Evolutionary conservation across 2,329 filamentous ascomycete species (phyloP).

Genomic region (Microsporum ferrugineum): DNA sequence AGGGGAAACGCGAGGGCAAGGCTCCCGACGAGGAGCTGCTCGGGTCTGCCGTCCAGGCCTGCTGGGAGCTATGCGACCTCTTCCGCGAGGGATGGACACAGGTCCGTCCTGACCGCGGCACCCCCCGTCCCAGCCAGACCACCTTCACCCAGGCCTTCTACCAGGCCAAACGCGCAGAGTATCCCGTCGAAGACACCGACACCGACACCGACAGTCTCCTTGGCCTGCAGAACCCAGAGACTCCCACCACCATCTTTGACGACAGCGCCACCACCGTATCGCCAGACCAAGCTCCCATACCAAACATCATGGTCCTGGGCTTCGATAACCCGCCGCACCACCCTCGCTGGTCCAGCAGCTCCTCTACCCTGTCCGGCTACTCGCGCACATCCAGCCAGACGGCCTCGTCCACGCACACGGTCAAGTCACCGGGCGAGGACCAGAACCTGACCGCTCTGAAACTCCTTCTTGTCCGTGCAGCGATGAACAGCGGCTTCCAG

Average conservation of each 20-base stretch:
- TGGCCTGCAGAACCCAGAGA: conserved; percentile 52
- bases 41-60: conserved; percentile 78
- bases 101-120: conserved; percentile 72
- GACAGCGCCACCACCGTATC: conserved; percentile 79
- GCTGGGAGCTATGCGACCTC: conserved; percentile 88
- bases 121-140: conserved; percentile 68
- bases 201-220: conserved; percentile 18
- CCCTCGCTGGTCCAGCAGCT: conserved; percentile 61
- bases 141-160: conserved; percentile 53
- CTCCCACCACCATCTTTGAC: conserved; percentile 89
- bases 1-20: conserved; percentile 64
- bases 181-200: conserved; percentile 18
- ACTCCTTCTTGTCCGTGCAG: conserved; percentile 69
- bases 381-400: conserved; percentile 51
- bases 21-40: conserved; percentile 70
- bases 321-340: conserved; percentile 48
- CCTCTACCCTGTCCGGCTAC: conserved; percentile 66
- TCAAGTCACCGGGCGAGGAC: conserved; percentile 49
- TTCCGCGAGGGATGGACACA: conserved; percentile 89
- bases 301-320: conserved; percentile 79
- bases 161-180: conserved; percentile 38
- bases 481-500: conserved; percentile 70
- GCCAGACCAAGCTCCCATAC: conserved; percentile 64
- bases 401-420: conserved; percentile 35
- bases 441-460: conserved; percentile 67